Evolutionary conservation across 2,329 filamentous ascomycete species (phyloP), one percentile per base, ranked within the genome.

Genomic region (Penicillium crustosum): DNA sequence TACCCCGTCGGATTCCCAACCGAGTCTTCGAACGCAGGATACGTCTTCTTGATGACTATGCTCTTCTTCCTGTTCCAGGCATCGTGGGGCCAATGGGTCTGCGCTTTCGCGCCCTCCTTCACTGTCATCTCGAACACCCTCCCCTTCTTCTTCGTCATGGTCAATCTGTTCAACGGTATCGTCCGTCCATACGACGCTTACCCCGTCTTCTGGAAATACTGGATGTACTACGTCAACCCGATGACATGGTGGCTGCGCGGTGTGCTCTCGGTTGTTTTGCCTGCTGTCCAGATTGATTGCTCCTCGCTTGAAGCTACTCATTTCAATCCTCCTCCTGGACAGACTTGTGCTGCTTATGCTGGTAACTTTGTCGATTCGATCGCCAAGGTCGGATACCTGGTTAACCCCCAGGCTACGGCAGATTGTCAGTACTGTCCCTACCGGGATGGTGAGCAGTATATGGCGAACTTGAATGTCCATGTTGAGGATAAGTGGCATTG

Each of bases 71-170:
- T 93, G 8, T 93, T 92, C 80, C 83, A 87, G 71, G 83, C 82
- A 33, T 86, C 81, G 64, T 93, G 87, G 89, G 91, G 89, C 21
- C 90, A 92, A 71, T 93, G 89, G 89, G 91, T 94, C 65, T 89
- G 87, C 61, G 90, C 91, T 0, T 92, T 92, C 73, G 89, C 90
- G 0, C 89, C 90, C 0, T 87, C 81, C 41, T 91, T 91, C 75
- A 90, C 89, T 0, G 88, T 91, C 61, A 91, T 93, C 63, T 86
- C 85, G 43, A 91, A 93, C 68, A 73, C 87, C 23, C 78, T 91
- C 6, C 89, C 89, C 0, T 91, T 93, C 78, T 91, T 93, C 82
- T 89, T 93, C 77, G 86, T 92, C 72, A 86, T 90, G 79, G 87
- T 90, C 67, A 82, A 82, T 41, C 75, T 90, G 25, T 92, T 93